A percentile compares a stretch with the other conserved stretches of the same genome.
Evolutionary conservation across 2,329 filamentous ascomycete species (phyloP).

Genomic region (Colletotrichum filicis): DNA sequence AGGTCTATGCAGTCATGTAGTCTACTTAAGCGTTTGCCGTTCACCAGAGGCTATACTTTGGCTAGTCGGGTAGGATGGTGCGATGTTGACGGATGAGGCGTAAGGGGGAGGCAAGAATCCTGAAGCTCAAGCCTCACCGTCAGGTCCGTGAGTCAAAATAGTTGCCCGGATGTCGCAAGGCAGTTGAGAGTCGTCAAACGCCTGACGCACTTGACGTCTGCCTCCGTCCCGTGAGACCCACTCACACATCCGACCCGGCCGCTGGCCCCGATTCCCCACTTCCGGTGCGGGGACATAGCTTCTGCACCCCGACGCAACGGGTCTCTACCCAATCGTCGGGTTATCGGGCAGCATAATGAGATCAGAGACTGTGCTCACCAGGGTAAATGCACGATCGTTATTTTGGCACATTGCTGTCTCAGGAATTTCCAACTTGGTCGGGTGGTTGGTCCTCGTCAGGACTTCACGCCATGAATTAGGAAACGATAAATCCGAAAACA

Average conservation of each 20-base stretch:
- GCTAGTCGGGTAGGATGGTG: neutral
- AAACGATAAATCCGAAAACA: constrained; percentile 10
- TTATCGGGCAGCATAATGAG: neutral
- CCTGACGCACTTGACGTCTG: neutral
- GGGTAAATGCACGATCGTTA: no score
- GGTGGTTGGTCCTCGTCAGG: neutral
- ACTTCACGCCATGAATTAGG: neutral
- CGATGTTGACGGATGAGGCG: constrained; percentile 1
- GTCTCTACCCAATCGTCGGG: neutral
- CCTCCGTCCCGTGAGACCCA: constrained; percentile 10
- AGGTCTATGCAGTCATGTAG: neutral
- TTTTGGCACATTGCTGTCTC: neutral
- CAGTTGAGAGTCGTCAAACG: neutral
- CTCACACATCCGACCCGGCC: neutral
- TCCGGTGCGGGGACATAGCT: neutral
- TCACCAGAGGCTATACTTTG: neutral
- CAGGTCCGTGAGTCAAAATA: neutral
- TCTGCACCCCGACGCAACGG: neutral
- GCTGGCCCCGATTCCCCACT: neutral
- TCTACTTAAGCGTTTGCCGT: neutral
- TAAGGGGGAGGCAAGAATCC: neutral
- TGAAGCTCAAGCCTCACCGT: neutral
- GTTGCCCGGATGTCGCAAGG: neutral
- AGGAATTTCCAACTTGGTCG: neutral
- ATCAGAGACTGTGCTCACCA: neutral